Evolutionary conservation across 176 grass and related monocot species (phyloP), one percentile per base, ranked within the genome.

Genomic region (Lolium multiflorum): DNA sequence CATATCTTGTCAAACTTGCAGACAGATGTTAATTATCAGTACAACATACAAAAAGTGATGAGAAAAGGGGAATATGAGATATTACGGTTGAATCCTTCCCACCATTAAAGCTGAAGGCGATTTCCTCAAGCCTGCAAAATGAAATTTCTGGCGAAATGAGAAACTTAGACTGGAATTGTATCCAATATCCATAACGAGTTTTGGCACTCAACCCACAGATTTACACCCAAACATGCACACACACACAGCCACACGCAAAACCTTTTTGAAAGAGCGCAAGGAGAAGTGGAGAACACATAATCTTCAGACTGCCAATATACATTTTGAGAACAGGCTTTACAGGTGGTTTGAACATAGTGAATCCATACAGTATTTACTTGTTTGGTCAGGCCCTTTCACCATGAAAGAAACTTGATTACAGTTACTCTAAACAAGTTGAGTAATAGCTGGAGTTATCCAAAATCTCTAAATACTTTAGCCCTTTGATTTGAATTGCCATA

Each of bases 41-140:
- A 58, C 51, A 58, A 41, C 20, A 83, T 75, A 80, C 62, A 69
- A 39, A 59, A 88, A 80, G 67, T 62, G 11, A 87, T 25, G 28
- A 83, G 56, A 13, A 74, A 81, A 82, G 41, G 69, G 71, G 59
- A 83, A 79, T 52, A 81, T 71, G 73, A 87, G 68, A 74, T 74
- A 88, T 92, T 98, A 96, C 97, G 75, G 97, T 99, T 57, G 97
- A 99, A 84, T 99, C 97, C 82, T 99, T 99, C 63, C 97, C 97
- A 66, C 97, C 97, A 75, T 99, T 99, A 94, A 99, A 99, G 90
- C 97, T 99, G 79, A 99, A 99, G 57, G 97, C 92, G 55, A 99
- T 89, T 91, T 99, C 92, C 54, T 91, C 81, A 86, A 99, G 96
- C 61, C 97, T 98, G 84, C 64, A 74, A 77, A 92, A 11, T 18